Evolutionary conservation across 2,329 filamentous ascomycete species (phyloP).

Genomic region (Sporothrix luriei): DNA sequence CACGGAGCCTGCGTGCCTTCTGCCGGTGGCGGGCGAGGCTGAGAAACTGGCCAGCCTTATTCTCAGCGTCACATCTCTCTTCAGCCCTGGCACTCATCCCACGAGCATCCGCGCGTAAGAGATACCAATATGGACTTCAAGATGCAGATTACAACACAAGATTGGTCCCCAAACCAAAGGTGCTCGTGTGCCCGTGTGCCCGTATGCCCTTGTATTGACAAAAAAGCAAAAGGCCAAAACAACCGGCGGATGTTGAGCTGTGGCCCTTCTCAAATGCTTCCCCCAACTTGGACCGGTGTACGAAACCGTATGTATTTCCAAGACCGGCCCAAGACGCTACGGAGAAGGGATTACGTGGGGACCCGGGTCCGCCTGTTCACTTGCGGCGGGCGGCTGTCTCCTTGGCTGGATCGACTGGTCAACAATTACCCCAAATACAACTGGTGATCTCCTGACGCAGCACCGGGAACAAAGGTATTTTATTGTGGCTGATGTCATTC

Average conservation of each 20-base stretch:
- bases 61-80: not conserved
- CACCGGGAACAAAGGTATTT: conserved; percentile 16
- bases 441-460: not conserved
- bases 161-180: too few relatives aligned
- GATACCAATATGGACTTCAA: not conserved
- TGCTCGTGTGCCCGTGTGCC: too few relatives aligned
- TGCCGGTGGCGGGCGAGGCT: not conserved
- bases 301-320: too few relatives aligned
- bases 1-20: too few relatives aligned
- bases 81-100: not conserved
- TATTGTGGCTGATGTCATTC: conserved; percentile 9
- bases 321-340: not conserved
- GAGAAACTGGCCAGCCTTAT: not conserved
- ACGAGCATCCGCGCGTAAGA: too few relatives aligned
- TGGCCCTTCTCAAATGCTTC: too few relatives aligned
- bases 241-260: too few relatives aligned
- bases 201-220: too few relatives aligned
- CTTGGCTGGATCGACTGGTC: not conserved
- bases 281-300: too few relatives aligned
- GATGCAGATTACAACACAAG: too few relatives aligned
- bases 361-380: not conserved
- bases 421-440: not conserved
- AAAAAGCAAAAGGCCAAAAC: not conserved
- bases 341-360: conserved; percentile 20
- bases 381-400: not conserved